Evolutionary conservation across 2,329 filamentous ascomycete species (phyloP), one percentile per base, ranked within the genome.

Genomic region (Leptosphaerulina australis): DNA sequence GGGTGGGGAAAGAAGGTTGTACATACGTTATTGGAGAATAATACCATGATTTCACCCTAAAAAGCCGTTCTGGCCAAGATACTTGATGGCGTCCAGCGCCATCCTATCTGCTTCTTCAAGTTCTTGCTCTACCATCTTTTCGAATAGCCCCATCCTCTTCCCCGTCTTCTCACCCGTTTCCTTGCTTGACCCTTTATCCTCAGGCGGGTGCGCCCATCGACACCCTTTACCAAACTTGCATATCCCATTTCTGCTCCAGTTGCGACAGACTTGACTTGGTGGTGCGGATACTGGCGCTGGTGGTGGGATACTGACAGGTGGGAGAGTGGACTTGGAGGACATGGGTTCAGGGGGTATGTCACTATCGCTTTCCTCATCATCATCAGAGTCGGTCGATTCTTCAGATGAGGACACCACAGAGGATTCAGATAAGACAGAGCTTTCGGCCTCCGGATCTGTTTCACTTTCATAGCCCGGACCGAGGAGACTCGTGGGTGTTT

Each of bases 1-100:
- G 85, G 83, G 79, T 89, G 36, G 86, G 87, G 1, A 59, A 70
- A 1, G 74, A 81, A 52, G 87, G 87, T 0, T 90, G 87, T 68
- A 88, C 84, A 2, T 87, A 86, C 73, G 84, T 84, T 20, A 83
- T 85, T 65, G 82, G 82, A 18, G 81, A 84, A 61, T 82, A 41
- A 65, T 14, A 8, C 25, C 9, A 2, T 14, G 1, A 6, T 11
- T 2, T 60, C 44, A 70, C n/a, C 66, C 67, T 2, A 79, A 67
- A 53, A 78, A 74, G 0, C 76, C 75, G 25, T 70, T 58, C 29
- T 69, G 68, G 2, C 77, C 77, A 7, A 80, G 63, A 56, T 74
- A 72, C 59, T 77, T 78, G 58, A 80, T 78, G 3, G 76, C 76
- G 43, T 74, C 67, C 35, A 79, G 58, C 12, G 74, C 74, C 45